phyloP scores from a whole-genome alignment of 306 rosid genomes.

The Castanea crenata region DNA sequence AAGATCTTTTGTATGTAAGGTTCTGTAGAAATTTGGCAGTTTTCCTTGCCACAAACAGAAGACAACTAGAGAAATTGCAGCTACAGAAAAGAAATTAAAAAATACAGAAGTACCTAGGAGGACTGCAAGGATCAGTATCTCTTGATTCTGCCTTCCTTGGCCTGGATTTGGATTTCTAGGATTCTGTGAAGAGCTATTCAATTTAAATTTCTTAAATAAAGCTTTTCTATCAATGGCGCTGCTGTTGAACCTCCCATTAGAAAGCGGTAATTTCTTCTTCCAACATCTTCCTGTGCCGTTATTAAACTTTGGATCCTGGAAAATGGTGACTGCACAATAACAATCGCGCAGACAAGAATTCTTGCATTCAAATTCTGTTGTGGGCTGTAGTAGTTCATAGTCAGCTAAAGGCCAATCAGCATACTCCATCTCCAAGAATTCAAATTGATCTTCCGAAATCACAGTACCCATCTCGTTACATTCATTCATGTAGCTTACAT shows the following conservation, averaged over 20 bases:
- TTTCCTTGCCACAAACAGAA: no score
- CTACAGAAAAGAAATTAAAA: no score
- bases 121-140: no score
- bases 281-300: not conserved
- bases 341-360: not conserved
- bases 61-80: no score
- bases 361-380: not conserved
- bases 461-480: not conserved
- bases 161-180: no score
- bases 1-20: no score
- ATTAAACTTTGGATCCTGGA: not conserved
- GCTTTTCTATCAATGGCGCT: no score
- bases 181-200: no score
- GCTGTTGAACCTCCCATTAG: not conserved
- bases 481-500: not conserved
- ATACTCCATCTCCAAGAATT: not conserved
- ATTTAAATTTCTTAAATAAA: no score
- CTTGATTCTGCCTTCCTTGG: no score
- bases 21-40: no score
- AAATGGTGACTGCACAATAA: not conserved
- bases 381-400: not conserved
- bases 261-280: constrained; percentile 1
- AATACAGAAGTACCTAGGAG: no score
- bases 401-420: not conserved
- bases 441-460: not conserved